Conservation (phyloP, 179 eudicot genomes). For the Patellifolia procumbens region DNA sequence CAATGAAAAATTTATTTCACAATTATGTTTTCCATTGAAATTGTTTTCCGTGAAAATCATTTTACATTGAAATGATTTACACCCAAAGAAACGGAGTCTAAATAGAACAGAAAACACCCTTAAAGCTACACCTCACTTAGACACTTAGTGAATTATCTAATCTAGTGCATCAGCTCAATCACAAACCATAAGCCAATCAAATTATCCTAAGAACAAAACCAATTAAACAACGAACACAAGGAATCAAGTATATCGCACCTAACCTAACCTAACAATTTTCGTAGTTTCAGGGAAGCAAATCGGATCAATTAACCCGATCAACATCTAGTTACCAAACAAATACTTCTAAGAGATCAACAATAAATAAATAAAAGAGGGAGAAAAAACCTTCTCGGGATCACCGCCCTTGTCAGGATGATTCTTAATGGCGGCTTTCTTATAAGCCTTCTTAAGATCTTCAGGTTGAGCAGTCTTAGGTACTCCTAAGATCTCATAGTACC, state of each 20-base stretch:
- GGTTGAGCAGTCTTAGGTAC: constrained; percentile 40
- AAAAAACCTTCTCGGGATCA: constrained; percentile 47
- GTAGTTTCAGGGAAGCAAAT: neutral
- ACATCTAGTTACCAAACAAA: neutral
- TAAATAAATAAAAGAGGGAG: neutral
- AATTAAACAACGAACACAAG: neutral
- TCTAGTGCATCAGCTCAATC: no score
- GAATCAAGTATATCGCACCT: neutral
- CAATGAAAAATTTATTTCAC: no score
- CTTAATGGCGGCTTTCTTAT: constrained; percentile 50
- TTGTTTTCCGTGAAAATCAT: no score
- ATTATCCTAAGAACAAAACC: no score
- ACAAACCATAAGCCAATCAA: neutral
- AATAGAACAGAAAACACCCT: no score
- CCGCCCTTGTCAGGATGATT: constrained; percentile 55
- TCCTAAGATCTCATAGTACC: constrained; percentile 42
- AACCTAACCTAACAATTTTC: neutral
- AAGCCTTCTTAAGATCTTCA: constrained; percentile 50
- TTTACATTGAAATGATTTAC: no score
- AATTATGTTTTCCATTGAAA: no score
- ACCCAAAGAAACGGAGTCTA: no score
- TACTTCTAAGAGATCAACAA: neutral
- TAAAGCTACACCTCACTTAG: no score
- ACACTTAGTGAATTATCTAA: no score
- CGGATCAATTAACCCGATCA: constrained; percentile 3